Base-by-base conservation (phyloP, 306 rosid genomes). In the Medicago ruthenica region DNA sequence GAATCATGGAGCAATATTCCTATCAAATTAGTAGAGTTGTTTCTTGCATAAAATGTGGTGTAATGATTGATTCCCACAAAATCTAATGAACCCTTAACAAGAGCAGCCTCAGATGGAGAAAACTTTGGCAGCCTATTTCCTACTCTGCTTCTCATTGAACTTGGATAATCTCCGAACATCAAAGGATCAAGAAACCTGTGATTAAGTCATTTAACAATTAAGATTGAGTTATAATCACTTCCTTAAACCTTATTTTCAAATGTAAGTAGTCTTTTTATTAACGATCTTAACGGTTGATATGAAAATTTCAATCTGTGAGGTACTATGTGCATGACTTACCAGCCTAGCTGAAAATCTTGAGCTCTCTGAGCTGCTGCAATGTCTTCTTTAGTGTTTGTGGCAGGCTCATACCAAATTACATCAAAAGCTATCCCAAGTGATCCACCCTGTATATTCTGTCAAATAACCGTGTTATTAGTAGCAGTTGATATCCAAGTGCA, bases 31-130 rank as follows among this genome's bases (percentile, higher is more conserved):
- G 83, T 18, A 42, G 76, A 13, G 76, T 85, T 81, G 60, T 85
- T 42, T 20, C 66, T 69, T 18, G 93, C 96, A 83, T 82, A 89
- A 80, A 69, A 90, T 1, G 99, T 90, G 36, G 98, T 96, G 86
- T 92, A 96, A 85, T 96, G 97, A 79, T 96, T 96, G 44, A 96
- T 96, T 62, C 97, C 99, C 8, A 96, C 90, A 81, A 96, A 96
- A 82, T 96, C 98, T 77, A 88, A 45, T 39, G 99, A 96, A 54
- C 97, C 96, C 75, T 89, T 88, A 8, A 96, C 51, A 67, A 88
- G 85, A 76, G 93, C 41, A 15, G 89, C 45, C 87, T 92, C 90
- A 0, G 82, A 57, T 53, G 34, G 48, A 12, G 98, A 50, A 82
- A 96, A 96, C 4, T 48, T 80, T 51, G 99, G 99, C 24, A 96